phyloP scores from a whole-genome alignment of 192 early-diverging fungal genomes.

The Jimgerdemannia flammicorona region DNA sequence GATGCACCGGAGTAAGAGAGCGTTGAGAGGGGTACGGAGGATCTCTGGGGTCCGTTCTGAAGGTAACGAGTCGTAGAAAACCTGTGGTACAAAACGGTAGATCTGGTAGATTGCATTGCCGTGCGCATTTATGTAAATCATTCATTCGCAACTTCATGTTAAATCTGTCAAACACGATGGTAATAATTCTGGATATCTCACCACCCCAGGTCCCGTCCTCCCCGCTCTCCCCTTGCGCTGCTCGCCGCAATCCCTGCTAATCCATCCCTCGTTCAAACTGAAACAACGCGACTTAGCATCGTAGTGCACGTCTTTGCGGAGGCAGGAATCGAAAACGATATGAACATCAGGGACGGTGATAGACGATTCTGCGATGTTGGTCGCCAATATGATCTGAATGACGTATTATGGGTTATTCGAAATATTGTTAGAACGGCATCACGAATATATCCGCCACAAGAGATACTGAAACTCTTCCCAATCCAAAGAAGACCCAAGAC shows the following conservation, averaged over 20 bases:
- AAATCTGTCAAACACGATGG: neutral
- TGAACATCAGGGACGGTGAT: conserved; percentile 25
- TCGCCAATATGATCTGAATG: conserved; percentile 25
- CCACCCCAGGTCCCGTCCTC: conserved; percentile 20
- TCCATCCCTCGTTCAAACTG: conserved; percentile 27
- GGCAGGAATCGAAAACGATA: conserved; percentile 23
- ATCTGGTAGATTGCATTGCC: neutral
- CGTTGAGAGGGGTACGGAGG: conserved; percentile 16
- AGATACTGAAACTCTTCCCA: neutral
- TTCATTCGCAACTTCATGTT: too few relatives aligned
- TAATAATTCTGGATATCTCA: neutral
- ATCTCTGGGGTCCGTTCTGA: conserved; percentile 25
- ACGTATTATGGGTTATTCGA: neutral
- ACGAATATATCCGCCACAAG: too few relatives aligned
- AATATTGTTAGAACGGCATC: neutral
- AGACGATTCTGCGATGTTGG: conserved; percentile 28
- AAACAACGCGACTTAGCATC: conserved; percentile 14
- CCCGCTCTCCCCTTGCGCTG: conserved; percentile 25
- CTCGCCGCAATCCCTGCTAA: conserved; percentile 28
- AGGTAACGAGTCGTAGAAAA: conserved; percentile 12
- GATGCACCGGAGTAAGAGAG: conserved; percentile 17
- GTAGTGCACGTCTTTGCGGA: conserved; percentile 25
- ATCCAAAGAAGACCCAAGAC: neutral
- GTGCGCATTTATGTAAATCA: neutral
- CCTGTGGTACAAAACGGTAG: conserved; percentile 22